These are phyloP conservation scores for Grosmannia serpens DNA, from an alignment of 2,329 filamentous ascomycete genomes.

Conservation along the genomic window DNA sequence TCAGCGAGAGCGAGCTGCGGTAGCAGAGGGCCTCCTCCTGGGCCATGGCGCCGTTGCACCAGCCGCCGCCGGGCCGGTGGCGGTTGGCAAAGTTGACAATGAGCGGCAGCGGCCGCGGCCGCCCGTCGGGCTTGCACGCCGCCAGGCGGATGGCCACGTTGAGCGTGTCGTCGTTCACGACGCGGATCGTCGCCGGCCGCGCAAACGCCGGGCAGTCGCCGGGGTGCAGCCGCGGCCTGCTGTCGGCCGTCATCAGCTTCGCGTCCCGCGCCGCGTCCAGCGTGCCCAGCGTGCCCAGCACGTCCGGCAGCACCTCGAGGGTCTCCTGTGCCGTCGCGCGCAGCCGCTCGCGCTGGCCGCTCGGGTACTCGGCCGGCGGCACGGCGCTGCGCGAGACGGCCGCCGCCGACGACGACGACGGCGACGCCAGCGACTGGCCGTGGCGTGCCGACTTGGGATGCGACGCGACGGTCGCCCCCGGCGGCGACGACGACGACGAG, in stretches of 20 bases:
- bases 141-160: constrained; percentile 35
- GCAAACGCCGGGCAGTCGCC: constrained; percentile 29
- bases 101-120: constrained; percentile 16
- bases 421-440: neutral
- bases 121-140: neutral
- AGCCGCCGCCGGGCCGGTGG: constrained; percentile 48
- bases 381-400: neutral
- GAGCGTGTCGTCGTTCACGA: constrained; percentile 46
- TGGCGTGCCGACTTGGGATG: neutral
- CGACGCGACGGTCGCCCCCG: neutral
- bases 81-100: constrained; percentile 58
- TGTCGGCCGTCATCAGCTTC: constrained; percentile 21
- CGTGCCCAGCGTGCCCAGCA: constrained; percentile 32
- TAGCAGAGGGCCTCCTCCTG: constrained; percentile 62
- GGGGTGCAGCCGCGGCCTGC: constrained; percentile 20
- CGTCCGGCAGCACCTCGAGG: constrained; percentile 29
- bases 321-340: constrained; percentile 35
- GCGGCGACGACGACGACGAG: too few species aligned
- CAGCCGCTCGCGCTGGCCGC: constrained; percentile 15
- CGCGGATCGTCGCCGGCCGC: constrained; percentile 25
- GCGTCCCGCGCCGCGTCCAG: constrained; percentile 23
- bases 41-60: constrained; percentile 47
- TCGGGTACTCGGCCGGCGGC: neutral
- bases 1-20: constrained; percentile 41
- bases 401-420: neutral